Evolutionary conservation across 2,329 filamentous ascomycete species (phyloP).

Genomic region (Neopestalotiopsis sp.): DNA sequence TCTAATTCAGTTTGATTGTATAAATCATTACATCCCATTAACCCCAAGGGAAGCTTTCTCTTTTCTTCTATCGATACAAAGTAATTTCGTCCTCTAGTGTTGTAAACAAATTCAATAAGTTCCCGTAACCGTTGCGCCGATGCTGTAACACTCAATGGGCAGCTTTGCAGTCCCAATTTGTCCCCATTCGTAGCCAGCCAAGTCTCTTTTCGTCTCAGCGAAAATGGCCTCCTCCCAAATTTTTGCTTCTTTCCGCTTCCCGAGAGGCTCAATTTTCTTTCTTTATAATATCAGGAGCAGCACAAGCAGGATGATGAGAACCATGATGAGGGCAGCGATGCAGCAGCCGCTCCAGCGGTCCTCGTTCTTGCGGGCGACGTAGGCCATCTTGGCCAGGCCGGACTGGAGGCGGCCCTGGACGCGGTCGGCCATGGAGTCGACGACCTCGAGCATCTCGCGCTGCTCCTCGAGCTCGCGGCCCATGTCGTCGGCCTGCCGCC

Average conservation of each 20-base stretch:
- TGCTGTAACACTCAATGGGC: slow-evolving; percentile 9
- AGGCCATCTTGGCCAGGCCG: slow-evolving; percentile 84
- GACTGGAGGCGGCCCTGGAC: slow-evolving; percentile 85
- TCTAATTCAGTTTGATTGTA: not conserved
- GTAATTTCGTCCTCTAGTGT: slow-evolving; percentile 19
- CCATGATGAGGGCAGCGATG: slow-evolving; percentile 85
- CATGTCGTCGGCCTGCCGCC: slow-evolving; percentile 94
- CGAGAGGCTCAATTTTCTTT: not conserved
- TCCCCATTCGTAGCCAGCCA: slow-evolving; percentile 4
- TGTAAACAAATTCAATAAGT: slow-evolving; percentile 8
- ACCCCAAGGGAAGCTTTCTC: not conserved
- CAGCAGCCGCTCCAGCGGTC: slow-evolving; percentile 88
- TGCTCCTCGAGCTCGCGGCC: slow-evolving; percentile 96
- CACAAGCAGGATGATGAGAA: slow-evolving; percentile 85
- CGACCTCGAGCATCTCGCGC: slow-evolving; percentile 82
- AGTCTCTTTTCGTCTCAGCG: not conserved
- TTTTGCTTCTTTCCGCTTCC: not conserved
- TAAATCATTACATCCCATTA: not conserved
- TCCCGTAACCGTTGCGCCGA: slow-evolving; percentile 18
- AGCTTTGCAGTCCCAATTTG: not conserved
- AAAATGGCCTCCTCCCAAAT: not conserved
- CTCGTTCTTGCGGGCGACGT: slow-evolving; percentile 89
- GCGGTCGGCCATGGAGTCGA: slow-evolving; percentile 84
- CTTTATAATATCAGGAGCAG: slow-evolving; percentile 69
- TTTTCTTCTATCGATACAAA: not conserved